These are phyloP conservation scores for Mytilinidion resinicola DNA, from an alignment of 495 filamentous ascomycete species.

Conservation along the genomic window DNA sequence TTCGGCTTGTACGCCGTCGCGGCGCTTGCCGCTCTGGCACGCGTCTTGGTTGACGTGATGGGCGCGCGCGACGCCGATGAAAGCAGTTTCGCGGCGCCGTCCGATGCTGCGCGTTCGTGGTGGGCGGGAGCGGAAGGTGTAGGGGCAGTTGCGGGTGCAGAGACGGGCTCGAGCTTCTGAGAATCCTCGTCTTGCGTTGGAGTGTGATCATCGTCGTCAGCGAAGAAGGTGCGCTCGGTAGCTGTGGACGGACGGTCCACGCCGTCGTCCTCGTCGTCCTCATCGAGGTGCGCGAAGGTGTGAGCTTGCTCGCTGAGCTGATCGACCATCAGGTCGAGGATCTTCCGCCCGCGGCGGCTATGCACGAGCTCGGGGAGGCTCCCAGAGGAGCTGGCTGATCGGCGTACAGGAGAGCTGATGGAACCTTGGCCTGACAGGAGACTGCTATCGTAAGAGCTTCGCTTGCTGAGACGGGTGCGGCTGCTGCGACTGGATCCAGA, in stretches of 20 bases:
- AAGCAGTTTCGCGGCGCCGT: slow-evolving; percentile 3
- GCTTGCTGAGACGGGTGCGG: slow-evolving; percentile 53
- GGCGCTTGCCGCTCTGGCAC: background rate
- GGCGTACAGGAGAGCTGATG: slow-evolving; percentile 45
- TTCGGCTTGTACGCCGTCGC: background rate
- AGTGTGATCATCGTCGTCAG: slow-evolving; percentile 10
- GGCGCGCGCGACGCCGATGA: background rate
- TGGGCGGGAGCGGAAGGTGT: background rate
- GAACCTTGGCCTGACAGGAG: slow-evolving; percentile 38
- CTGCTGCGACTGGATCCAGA: slow-evolving; percentile 45
- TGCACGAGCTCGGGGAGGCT: slow-evolving; percentile 53
- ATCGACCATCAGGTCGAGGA: slow-evolving; percentile 23
- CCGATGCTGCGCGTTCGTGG: slow-evolving; percentile 4
- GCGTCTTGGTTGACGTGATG: background rate
- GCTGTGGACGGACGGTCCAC: slow-evolving; percentile 4
- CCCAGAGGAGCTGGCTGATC: slow-evolving; percentile 50
- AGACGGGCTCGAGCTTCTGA: background rate
- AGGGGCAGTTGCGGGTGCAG: background rate
- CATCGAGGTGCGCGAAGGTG: slow-evolving; percentile 14
- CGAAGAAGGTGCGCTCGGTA: slow-evolving; percentile 16
- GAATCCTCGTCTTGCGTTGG: background rate
- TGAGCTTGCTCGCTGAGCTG: slow-evolving; percentile 25
- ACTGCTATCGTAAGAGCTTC: slow-evolving; percentile 53
- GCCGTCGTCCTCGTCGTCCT: slow-evolving; percentile 9
- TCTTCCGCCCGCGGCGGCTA: slow-evolving; percentile 29